Evolutionary conservation across 306 rosid species (phyloP), one percentile per base, ranked within the genome.

Genomic region (Rosa rugosa): DNA sequence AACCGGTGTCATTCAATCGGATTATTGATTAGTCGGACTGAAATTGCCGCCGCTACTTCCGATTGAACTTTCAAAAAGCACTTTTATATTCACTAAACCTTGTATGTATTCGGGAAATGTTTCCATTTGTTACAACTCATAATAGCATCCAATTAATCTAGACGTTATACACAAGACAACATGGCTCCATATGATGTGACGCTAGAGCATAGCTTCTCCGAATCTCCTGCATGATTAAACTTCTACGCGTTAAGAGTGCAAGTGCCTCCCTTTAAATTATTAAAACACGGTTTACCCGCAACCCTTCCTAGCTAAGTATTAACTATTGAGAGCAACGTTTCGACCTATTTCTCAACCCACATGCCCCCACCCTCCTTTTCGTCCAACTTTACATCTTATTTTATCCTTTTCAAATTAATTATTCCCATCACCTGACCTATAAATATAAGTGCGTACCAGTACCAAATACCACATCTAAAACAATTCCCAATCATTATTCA

Each of bases 271-370:
- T n/a, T 10, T 27, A 45, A 68, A 25, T 34, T 40, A 56, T 63
- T 42, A 40, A 75, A 13, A 81, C 80, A 70, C 77, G 84, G 72
- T 69, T 69, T 59, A 44, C 46, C 78, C 45, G 25, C 79, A 20
- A 25, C 0, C 3, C 31, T 4, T 54, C 69, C 49, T 22, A 11
- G 77, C 71, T 17, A 14, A 9, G 68, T 63, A 16, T 27, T 16
- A 27, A 63, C 42, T 63, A 27, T 31, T 4, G 40, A 63, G 8
- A 27, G 9, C 68, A 63, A 63, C 7, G 31, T 65, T 4, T 63
- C 36, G 64, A 57, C 31, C 27, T n/a, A 9, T 22, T 20, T n/a
- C 27, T n/a, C 68, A 11, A 5, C 44, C 10, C 53, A n/a, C 73
- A 44, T 45, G 31, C 46, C 60, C 69, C 79, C 59, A 17, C 46